Base-by-base conservation (phyloP, 2,329 filamentous ascomycete species). In the Hypoxylon sp. region DNA sequence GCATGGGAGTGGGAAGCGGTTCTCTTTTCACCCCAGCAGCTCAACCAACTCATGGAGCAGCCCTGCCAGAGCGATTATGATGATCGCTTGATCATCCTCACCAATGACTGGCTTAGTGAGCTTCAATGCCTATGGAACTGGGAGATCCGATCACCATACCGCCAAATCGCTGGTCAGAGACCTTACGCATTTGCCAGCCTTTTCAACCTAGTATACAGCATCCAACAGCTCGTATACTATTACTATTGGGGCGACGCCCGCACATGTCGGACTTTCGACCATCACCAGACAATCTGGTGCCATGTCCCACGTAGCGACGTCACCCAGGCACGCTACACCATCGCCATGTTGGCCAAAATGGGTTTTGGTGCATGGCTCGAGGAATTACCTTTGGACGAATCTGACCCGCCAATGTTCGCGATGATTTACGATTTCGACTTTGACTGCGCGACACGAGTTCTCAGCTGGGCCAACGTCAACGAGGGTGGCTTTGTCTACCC, bases 301-400 rank as follows among this genome's bases (percentile, higher is more conserved):
- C 14, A 14, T 7, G n/a, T 13, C 2, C 56, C 61, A 6, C 42
- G 56, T 3, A 68, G 51, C 35, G 61, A 61, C 22, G 53, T 68
- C 3, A 27, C 65, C 2, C 56, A 68, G 33, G 60, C 61, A 2
- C 65, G 65, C 46, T 30, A 25, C 14, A 35, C 51, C 20, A 61
- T 64, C 20, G 48, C 50, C 10, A 37, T 7, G 2, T 27, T 68
- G 3, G 35, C 40, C 2, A 14, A 4, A 1, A 3, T 11, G 4
- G 50, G 44, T 7, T 68, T 68, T 30, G 61, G 61, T 10, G 4
- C 49, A 0, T 68, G 65, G 65, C 53, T 68, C 13, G 64, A 61
- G 35, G 7, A 30, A 7, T 20, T 58, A 1, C 10, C 4, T 2
- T 30, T 1, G 1, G 2, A 14, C 14, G 20, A 5, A 5, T 58